Conservation (phyloP, 257 asterid genomes). For the Primulina huaijiensis region DNA sequence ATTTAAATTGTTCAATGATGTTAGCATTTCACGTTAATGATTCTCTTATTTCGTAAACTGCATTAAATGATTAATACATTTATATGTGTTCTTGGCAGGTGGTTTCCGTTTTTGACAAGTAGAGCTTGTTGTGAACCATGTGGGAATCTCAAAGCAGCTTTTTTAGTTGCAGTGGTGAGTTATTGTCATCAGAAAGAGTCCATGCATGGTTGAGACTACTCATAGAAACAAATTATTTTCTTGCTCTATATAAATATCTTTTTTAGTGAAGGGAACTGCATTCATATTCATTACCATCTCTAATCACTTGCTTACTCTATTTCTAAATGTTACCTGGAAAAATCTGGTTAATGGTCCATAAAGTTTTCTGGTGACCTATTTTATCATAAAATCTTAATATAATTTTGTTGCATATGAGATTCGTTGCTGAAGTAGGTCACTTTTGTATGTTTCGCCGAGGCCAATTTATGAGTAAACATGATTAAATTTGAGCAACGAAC, state of each 20-base stretch:
- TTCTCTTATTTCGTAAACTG: slow-evolving; percentile 14
- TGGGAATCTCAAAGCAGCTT: slow-evolving; percentile 99
- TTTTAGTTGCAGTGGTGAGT: slow-evolving; percentile 98
- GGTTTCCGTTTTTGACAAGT: slow-evolving; percentile 94
- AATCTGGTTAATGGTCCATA: slow-evolving; percentile 5
- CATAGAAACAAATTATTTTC: slow-evolving; percentile 10
- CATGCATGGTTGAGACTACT: slow-evolving; percentile 9
- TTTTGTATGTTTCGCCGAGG: slow-evolving; percentile 1
- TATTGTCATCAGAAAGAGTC: slow-evolving; percentile 22
- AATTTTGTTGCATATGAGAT: slow-evolving; percentile 20
- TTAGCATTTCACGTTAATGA: slow-evolving; percentile 16
- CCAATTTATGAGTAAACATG: slow-evolving; percentile 8
- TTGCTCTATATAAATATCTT: slow-evolving; percentile 3
- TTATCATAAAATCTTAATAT: neutral
- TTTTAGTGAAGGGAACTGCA: neutral
- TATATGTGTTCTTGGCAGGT: slow-evolving; percentile 48
- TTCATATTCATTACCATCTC: slow-evolving; percentile 7
- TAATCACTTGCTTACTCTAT: slow-evolving; percentile 6
- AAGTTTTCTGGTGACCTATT: neutral
- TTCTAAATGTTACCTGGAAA: neutral
- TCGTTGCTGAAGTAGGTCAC: slow-evolving; percentile 10
- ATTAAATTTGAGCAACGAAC: slow-evolving; percentile 4
- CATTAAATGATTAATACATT: slow-evolving; percentile 18
- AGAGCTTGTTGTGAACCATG: slow-evolving; percentile 98
- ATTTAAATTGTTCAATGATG: neutral